These are phyloP conservation scores for Albatrellus ellisii DNA, from an alignment of 768 basidiomycete species.

Conservation along the genomic window DNA sequence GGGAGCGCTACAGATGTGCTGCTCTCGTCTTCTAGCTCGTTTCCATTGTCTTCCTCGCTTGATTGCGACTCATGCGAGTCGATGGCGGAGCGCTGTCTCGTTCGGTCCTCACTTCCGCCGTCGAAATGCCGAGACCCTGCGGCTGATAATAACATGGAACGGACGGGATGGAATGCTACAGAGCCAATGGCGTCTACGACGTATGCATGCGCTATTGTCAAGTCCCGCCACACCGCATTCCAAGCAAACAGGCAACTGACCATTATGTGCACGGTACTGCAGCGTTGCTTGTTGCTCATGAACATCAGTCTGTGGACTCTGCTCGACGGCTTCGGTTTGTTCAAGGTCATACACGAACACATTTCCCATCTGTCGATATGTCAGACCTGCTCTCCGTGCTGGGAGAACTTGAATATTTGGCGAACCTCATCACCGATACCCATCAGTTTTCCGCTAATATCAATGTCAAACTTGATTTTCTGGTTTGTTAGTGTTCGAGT, in stretches of 20 bases:
- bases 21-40: background rate
- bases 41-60: background rate
- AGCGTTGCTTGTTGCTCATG: slow-evolving; percentile 17
- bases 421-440: slow-evolving; percentile 57
- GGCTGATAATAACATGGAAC: slow-evolving; percentile 43
- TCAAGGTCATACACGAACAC: slow-evolving; percentile 47
- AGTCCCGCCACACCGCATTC: too few relatives aligned
- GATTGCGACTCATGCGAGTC: background rate
- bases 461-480: slow-evolving; percentile 64
- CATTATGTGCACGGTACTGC: slow-evolving; percentile 40
- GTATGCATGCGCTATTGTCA: background rate
- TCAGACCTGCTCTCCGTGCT: background rate
- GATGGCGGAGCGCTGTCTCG: background rate
- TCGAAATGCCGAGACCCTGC: slow-evolving; percentile 74
- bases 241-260: slow-evolving; percentile 25
- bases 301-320: background rate
- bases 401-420: slow-evolving; percentile 2
- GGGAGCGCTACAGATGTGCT: background rate
- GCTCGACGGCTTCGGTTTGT: slow-evolving; percentile 3
- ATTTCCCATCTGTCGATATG: slow-evolving; percentile 34
- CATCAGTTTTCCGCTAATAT: slow-evolving; percentile 50
- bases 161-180: slow-evolving; percentile 58
- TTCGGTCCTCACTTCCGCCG: background rate
- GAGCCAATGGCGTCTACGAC: slow-evolving; percentile 58
- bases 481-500: slow-evolving; percentile 58